Conservation (phyloP, 2,329 filamentous ascomycete genomes). For the Aspergillus sp. region DNA sequence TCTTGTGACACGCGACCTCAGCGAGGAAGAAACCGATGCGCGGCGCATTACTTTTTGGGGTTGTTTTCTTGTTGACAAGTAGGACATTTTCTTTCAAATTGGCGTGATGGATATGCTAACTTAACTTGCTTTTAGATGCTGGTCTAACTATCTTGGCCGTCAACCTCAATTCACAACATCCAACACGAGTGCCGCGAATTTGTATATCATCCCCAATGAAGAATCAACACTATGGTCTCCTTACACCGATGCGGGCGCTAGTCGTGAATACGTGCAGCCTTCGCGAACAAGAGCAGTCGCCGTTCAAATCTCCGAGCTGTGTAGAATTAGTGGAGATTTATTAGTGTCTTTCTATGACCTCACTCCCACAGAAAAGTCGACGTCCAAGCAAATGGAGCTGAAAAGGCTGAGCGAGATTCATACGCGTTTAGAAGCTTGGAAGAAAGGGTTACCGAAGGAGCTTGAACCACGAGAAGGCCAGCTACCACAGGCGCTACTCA, state of each 20-base stretch:
- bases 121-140: constrained; percentile 57
- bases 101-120: constrained; percentile 14
- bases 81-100: constrained; percentile 21
- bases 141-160: constrained; percentile 94
- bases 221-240: constrained; percentile 84
- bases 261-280: constrained; percentile 71
- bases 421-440: constrained; percentile 86
- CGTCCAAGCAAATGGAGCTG: constrained; percentile 77
- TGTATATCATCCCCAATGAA: constrained; percentile 86
- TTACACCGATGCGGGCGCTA: constrained; percentile 80
- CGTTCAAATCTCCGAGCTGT: constrained; percentile 77
- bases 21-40: constrained; percentile 84
- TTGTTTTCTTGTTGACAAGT: constrained; percentile 96
- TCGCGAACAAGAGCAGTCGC: constrained; percentile 79
- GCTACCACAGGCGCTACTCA: constrained; percentile 75
- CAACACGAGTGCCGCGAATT: constrained; percentile 80
- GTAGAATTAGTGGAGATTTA: constrained; percentile 91
- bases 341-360: constrained; percentile 91
- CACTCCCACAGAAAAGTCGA: constrained; percentile 56
- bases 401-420: constrained; percentile 93
- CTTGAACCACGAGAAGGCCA: constrained; percentile 87
- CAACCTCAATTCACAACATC: constrained; percentile 80
- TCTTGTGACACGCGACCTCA: constrained; percentile 62
- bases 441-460: constrained; percentile 76
- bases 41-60: constrained; percentile 95